Base-by-base conservation (phyloP, 2,329 filamentous ascomycete species). In the Ceratocystis cacaofunesta region DNA sequence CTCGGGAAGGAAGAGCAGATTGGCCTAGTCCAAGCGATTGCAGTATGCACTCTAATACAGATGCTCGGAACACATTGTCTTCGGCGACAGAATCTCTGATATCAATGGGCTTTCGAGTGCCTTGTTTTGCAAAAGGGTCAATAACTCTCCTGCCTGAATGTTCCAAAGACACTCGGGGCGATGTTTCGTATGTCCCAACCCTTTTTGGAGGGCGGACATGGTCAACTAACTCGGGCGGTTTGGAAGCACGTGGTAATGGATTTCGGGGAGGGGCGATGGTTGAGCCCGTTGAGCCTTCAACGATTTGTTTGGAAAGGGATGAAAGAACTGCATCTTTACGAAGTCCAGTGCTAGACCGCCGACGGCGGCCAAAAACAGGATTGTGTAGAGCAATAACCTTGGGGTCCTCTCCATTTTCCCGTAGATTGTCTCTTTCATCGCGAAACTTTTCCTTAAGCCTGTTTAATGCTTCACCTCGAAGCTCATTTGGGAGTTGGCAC, bases 321-420 rank as follows among this genome's bases (percentile, higher is more conserved):
- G 92, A 87, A 46, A 92, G 76, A 61, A 85, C 83, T 6, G 87
- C 89, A 69, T 95, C 92, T 73, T 91, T 92, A 64, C 90, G 82
- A 25, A 96, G 76, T 32, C 83, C 85, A 57, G 86, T 86, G 65
- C 84, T 89, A 73, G 82, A 73, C n/a, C 63, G 52, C 7, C 64
- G 41, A 41, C 66, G 46, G 6, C 63, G 43, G 19, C 60, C 66
- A 64, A 43, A 32, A 6, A 55, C 62, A 71, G 85, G 83, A 70
- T 97, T 99, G 73, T 99, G 94, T 48, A 99, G 78, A 4, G 95
- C 94, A 70, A 99, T 97, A 0, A 94, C 95, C 75, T 97, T 97
- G 1, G 72, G 72, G 69, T 84, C 86, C 19, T 87, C 84, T 68
- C 96, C 90, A 70, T 94, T 90, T 1, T 85, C 82, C 1, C 87